Evolutionary conservation across 805 yeast species (phyloP), one percentile per base, ranked within the genome.

Genomic region (Spencermartinsiella europaea): DNA sequence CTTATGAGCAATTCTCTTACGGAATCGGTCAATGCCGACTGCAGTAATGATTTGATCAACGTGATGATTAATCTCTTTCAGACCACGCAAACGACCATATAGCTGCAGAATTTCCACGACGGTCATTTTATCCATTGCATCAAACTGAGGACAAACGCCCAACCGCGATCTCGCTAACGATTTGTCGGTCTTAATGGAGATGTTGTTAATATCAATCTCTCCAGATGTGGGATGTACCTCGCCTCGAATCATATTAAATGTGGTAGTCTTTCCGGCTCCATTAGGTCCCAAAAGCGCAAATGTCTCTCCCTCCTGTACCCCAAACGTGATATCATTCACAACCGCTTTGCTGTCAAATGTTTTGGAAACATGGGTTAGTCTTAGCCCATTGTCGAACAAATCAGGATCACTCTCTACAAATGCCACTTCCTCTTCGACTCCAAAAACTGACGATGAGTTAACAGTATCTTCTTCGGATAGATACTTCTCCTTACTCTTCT

Each of bases 101-200:
- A 64, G 63, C 28, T 53, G 46, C 28, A 65, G 50, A 20, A 57
- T 62, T 45, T 65, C 65, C 1, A 49, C 49, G 5, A 65, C 69
- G 2, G 60, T 64, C 60, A 65, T 50, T 42, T 55, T 58, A 38
- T 65, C 69, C 56, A 65, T 62, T n/a, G 69, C 68, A 47, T 65
- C 69, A 49, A 65, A 65, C 48, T 65, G 69, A 3, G 69, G 69
- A 43, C 69, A 65, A 7, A 65, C 68, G 2, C 69, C 69, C n/a
- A 65, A 60, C 36, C 53, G 52, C 7, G 63, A 43, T 14, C 69
- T 54, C 10, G 68, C 68, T 4, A 38, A 49, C 2, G 65, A 53
- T 27, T 60, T 52, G 44, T 64, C 53, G 20, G 48, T 35, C 15
- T 48, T 34, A 8, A 63, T 61, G 4, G 60, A 52, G 15, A 56